Evolutionary conservation across 2,329 filamentous ascomycete genomes (phyloP).

Genomic region (Grosmannia penicillata): DNA sequence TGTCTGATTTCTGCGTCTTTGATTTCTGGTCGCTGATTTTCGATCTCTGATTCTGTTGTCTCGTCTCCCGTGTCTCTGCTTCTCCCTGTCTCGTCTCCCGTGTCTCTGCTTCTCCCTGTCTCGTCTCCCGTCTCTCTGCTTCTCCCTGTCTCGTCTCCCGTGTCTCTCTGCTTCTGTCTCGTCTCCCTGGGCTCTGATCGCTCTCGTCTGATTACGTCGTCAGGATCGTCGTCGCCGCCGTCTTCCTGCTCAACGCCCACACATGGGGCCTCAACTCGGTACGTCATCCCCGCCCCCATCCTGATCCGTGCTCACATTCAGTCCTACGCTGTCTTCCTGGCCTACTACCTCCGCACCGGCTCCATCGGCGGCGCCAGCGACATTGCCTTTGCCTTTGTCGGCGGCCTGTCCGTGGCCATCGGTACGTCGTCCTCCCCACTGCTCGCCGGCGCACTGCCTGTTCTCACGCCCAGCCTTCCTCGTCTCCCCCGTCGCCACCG

Average conservation of each 20-base stretch:
- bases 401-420: constrained; percentile 50
- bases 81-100: too few species aligned
- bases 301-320: constrained; percentile 11
- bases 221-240: constrained; percentile 37
- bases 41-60: too few species aligned
- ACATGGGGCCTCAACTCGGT: constrained; percentile 63
- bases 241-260: constrained; percentile 48
- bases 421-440: constrained; percentile 14
- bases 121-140: too few species aligned
- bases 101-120: too few species aligned
- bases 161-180: neutral
- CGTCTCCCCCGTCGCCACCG: constrained; percentile 52
- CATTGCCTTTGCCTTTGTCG: constrained; percentile 65
- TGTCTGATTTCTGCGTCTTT: too few species aligned
- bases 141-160: neutral
- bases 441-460: too few species aligned
- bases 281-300: constrained; percentile 10
- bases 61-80: too few species aligned
- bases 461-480: neutral
- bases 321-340: constrained; percentile 43
- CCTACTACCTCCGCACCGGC: constrained; percentile 40
- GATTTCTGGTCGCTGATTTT: too few species aligned
- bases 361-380: constrained; percentile 47
- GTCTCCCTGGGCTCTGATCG: too few species aligned
- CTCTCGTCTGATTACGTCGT: neutral